Conservation (phyloP, 352 stramenopile genomes). For the Phytophthora fragariaefolia region DNA sequence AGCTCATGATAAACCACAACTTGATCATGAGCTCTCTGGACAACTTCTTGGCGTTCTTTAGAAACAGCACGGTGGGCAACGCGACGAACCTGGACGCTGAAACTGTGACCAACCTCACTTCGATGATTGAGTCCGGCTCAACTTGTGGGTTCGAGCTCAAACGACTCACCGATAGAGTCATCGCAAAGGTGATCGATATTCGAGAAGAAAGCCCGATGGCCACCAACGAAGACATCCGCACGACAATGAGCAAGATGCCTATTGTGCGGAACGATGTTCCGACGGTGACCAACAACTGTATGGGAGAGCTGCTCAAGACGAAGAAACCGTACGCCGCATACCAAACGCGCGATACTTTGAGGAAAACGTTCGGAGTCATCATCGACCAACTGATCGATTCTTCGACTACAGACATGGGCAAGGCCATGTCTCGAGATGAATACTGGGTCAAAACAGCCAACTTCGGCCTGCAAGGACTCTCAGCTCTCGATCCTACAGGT, state of each 20-base stretch:
- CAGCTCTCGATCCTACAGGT: slow-evolving; percentile 53
- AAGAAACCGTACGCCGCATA: slow-evolving; percentile 46
- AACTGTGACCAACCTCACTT: slow-evolving; percentile 38
- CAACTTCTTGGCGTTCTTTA: slow-evolving; percentile 45
- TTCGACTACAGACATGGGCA: slow-evolving; percentile 46
- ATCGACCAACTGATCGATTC: slow-evolving; percentile 61
- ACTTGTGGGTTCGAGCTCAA: slow-evolving; percentile 58
- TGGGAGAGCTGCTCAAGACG: slow-evolving; percentile 37
- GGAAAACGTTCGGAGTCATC: slow-evolving; percentile 62
- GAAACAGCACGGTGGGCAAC: slow-evolving; percentile 28
- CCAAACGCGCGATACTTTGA: slow-evolving; percentile 53
- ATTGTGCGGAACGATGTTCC: slow-evolving; percentile 59
- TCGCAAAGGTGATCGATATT: slow-evolving; percentile 48
- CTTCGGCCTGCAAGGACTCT: slow-evolving; percentile 32
- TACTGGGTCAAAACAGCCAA: slow-evolving; percentile 48
- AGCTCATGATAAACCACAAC: slow-evolving; percentile 51
- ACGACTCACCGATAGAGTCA: slow-evolving; percentile 50
- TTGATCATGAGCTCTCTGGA: slow-evolving; percentile 43
- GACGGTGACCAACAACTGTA: slow-evolving; percentile 50
- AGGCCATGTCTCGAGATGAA: slow-evolving; percentile 41
- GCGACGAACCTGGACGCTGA: slow-evolving; percentile 35
- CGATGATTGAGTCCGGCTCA: slow-evolving; percentile 41
- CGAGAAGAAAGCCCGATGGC: slow-evolving; percentile 32
- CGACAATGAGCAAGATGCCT: slow-evolving; percentile 45
- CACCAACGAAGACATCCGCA: slow-evolving; percentile 50